Evolutionary conservation across 164 flowering plant genomes (phyloP), one percentile per base, ranked within the genome.

Genomic region (Litsea cubeba): DNA sequence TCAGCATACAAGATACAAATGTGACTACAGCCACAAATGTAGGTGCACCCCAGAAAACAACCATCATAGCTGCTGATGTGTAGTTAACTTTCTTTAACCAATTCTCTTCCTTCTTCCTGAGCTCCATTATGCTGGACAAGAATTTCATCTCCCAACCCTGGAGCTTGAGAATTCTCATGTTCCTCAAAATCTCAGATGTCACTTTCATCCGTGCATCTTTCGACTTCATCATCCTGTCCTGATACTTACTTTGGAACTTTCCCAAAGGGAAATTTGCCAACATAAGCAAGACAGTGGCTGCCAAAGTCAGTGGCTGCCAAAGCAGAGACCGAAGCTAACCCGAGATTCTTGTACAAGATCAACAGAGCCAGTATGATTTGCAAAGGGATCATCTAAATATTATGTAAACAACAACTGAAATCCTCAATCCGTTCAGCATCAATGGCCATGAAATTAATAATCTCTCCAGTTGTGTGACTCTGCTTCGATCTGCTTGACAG

Each of bases 71-170:
- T 10, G 89, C 89, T 0, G 58, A n/a, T 14, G 87, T 85, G 54
- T 86, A 90, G 28, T 83, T 69, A 73, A 15, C 85, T 63, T 79
- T 92, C 65, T 75, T 84, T 76, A 92, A 76, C 93, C 93, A 89
- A 23, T 81, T 87, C 28, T 71, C 22, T 76, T 92, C 97, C 18
- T 24, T 72, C 26, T 85, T 76, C 71, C 94, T 79, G 15, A 87
- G 87, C 24, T 84, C 87, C 3, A 57, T 3, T 69, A 91, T 83
- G 72, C 82, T 91, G 1, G 88, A 85, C 76, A 88, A 75, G 77
- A 88, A 90, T 81, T 82, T 90, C 88, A 85, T 82, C 74, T 92
- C 94, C 94, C 97, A 92, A 14, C 83, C 93, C 70, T 90, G 93
- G 67, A 92, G 89, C 77, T 92, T 92, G 72, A 92, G 88, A 72